Base-by-base conservation (phyloP, 331 rosid species). In the Stylosanthes scabra region DNA sequence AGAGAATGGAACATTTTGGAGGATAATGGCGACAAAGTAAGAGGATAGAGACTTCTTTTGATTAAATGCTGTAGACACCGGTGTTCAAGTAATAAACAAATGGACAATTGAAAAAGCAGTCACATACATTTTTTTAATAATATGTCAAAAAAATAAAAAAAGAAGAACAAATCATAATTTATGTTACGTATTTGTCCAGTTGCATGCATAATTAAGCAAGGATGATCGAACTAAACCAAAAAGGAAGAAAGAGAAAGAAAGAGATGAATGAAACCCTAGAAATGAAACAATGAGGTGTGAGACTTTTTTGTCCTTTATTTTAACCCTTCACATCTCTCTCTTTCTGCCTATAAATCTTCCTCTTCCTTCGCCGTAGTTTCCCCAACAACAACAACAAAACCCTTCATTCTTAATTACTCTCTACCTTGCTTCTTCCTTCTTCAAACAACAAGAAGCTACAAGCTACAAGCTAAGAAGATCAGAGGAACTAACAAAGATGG, bases 211-310 rank as follows among this genome's bases (percentile, higher is more conserved):
- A 83, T 89, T 62, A 84, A 74, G 42, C 66, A 49, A 60, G 6
- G 70, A 76, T 78, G 62, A 77, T 82, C 51, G 64, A 84, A 89
- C 97, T 92, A 92, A 90, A 87, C 96, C 91, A 86, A 87, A 84
- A 89, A 90, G 88, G 40, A 81, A 76, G 79, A 74, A 65, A 67
- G 80, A 73, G 76, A 72, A 61, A 82, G 69, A 78, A 72, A 67
- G 69, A 72, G 54, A 54, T 80, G 70, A 70, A 70, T 58, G 75
- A 80, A 84, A 74, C 88, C 96, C 90, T 80, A 83, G 88, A 70
- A 78, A 31, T 31, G 37, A 31, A 31, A 5, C 44, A 84, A 73
- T 60, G 82, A 81, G 89, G 80, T 71, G 80, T 47, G 78, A 78
- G 97, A 90, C 96, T 81, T 86, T 86, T 94, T 88, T 72, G 89